Evolutionary conservation across 306 rosid genomes (phyloP).

Genomic region (Cicer cuneatum): DNA sequence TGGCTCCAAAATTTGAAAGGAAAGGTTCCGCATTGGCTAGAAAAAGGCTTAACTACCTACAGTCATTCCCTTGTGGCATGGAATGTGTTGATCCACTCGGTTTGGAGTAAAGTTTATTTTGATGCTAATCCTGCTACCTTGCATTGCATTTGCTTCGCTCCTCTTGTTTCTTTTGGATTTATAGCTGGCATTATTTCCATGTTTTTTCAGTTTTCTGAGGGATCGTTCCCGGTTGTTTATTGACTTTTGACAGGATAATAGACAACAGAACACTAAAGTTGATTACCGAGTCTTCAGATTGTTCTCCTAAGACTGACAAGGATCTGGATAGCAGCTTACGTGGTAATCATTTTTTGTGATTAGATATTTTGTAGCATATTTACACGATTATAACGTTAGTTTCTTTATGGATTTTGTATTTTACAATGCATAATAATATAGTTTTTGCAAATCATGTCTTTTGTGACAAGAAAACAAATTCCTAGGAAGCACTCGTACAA

Average conservation of each 20-base stretch:
- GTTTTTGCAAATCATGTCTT: slow-evolving; percentile 9
- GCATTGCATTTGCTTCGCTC: slow-evolving; percentile 36
- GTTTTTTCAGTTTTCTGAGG: slow-evolving; percentile 37
- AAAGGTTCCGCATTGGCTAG: slow-evolving; percentile 54
- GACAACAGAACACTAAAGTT: slow-evolving; percentile 86
- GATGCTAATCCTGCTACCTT: slow-evolving; percentile 42
- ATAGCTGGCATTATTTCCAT: slow-evolving; percentile 28
- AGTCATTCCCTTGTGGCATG: slow-evolving; percentile 95
- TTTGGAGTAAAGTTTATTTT: slow-evolving; percentile 69
- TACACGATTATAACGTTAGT: slow-evolving; percentile 24
- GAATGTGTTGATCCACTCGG: slow-evolving; percentile 96
- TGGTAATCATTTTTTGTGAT: slow-evolving; percentile 57
- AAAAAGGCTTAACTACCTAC: slow-evolving; percentile 75
- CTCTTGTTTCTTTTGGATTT: slow-evolving; percentile 26
- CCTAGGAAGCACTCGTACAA: slow-evolving; percentile 27
- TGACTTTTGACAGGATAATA: slow-evolving; percentile 79
- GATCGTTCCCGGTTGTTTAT: slow-evolving; percentile 36
- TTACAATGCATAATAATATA: not conserved
- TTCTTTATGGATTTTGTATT: slow-evolving; percentile 12
- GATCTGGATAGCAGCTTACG: slow-evolving; percentile 74
- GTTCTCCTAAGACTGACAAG: slow-evolving; percentile 67
- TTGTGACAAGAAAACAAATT: slow-evolving; percentile 30
- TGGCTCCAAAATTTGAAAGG: slow-evolving; percentile 68
- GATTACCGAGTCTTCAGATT: slow-evolving; percentile 72
- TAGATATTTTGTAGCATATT: slow-evolving; percentile 35